Evolutionary conservation across 1,284 basidiomycete species (phyloP).

Genomic region (Cryptococcus amylolentus): DNA sequence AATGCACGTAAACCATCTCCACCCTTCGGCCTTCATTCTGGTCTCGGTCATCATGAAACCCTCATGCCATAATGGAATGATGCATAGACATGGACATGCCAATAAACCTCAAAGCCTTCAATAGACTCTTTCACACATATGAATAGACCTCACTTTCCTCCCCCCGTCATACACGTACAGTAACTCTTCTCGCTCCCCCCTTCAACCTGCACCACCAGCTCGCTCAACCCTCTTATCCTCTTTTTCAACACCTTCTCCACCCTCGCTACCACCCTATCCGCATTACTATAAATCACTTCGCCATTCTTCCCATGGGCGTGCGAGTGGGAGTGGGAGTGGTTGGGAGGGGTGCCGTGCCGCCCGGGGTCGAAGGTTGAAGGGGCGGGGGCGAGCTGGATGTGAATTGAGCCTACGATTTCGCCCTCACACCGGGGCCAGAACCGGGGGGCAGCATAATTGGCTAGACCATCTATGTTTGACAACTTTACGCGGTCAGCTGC

Average conservation of each 20-base stretch:
- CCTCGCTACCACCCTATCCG: constrained; percentile 68
- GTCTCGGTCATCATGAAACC: too few species aligned
- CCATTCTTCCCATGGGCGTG: neutral
- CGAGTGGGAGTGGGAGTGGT: constrained; percentile 1
- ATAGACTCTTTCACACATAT: neutral
- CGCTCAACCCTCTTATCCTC: constrained; percentile 72
- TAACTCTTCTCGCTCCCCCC: constrained; percentile 40
- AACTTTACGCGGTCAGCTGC: constrained; percentile 50
- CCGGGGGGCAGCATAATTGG: constrained; percentile 72
- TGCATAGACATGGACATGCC: too few species aligned
- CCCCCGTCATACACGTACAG: constrained; percentile 60
- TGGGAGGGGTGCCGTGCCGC: constrained; percentile 46
- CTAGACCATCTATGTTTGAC: constrained; percentile 67
- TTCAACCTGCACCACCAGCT: constrained; percentile 81
- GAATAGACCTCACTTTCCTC: constrained; percentile 25
- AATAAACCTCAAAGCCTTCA: too few species aligned
- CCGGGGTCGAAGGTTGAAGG: constrained; percentile 58
- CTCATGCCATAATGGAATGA: too few species aligned
- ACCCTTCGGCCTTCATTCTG: too few species aligned
- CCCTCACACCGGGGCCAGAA: constrained; percentile 96
- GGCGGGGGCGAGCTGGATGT: constrained; percentile 66
- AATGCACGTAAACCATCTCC: too few species aligned
- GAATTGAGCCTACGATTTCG: constrained; percentile 82
- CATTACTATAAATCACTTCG: constrained; percentile 57
- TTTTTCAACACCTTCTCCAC: constrained; percentile 69